phyloP scores from a whole-genome alignment of 495 filamentous ascomycete species.

The Neurospora intermedia region DNA sequence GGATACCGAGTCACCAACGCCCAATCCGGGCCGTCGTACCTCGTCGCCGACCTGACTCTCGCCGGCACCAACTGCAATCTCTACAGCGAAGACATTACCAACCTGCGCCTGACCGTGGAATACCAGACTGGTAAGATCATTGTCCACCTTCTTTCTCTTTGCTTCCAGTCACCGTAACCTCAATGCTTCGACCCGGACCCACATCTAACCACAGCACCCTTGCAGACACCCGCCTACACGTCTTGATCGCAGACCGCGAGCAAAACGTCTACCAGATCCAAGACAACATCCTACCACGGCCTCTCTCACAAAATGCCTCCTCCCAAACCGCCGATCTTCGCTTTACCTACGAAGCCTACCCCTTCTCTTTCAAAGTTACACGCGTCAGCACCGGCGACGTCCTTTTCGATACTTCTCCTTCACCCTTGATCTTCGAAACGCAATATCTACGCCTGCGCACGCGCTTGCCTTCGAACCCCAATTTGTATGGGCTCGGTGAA shows the following conservation, averaged over 20 bases:
- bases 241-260: constrained; percentile 65
- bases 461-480: constrained; percentile 51
- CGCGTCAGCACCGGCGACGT: constrained; percentile 51
- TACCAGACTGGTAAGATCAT: constrained; percentile 58
- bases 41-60: constrained; percentile 56
- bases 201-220: constrained; percentile 2
- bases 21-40: constrained; percentile 30
- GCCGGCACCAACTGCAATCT: constrained; percentile 55
- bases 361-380: constrained; percentile 68
- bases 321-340: constrained; percentile 37
- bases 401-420: constrained; percentile 66
- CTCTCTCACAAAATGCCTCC: constrained; percentile 19
- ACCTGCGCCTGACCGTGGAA: constrained; percentile 58
- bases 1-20: constrained; percentile 65
- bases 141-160: too few species aligned
- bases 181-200: neutral
- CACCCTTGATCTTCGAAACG: constrained; percentile 63
- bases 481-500: constrained; percentile 74
- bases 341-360: constrained; percentile 52
- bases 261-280: constrained; percentile 71
- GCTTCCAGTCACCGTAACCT: neutral
- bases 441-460: constrained; percentile 69
- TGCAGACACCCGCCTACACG: constrained; percentile 65
- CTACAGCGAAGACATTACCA: constrained; percentile 55
- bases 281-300: constrained; percentile 55